Conservation (phyloP, 2,329 filamentous ascomycete genomes). For the Hirsutella thompsonii region DNA sequence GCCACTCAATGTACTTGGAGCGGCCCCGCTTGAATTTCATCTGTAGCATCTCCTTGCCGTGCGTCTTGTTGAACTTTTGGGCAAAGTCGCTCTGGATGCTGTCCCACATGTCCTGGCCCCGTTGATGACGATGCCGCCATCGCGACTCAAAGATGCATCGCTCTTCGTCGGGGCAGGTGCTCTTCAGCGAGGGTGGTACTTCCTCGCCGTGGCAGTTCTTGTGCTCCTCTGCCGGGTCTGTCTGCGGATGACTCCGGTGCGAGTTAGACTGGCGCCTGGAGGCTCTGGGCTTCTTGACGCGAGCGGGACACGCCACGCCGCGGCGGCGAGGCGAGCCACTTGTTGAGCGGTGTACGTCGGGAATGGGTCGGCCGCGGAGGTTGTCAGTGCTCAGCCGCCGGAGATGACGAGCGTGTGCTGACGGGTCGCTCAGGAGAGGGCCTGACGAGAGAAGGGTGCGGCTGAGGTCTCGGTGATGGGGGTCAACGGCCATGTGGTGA, state of each 20-base stretch:
- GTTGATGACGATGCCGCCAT: conserved; percentile 28
- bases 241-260: conserved; percentile 4
- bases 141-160: conserved; percentile 36
- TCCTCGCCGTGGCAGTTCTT: conserved; percentile 21
- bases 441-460: conserved; percentile 3
- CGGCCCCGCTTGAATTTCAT: conserved; percentile 42
- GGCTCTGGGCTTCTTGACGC: conserved; percentile 14
- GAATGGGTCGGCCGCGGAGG: conserved; percentile 1
- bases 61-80: conserved; percentile 18
- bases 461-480: conserved; percentile 13
- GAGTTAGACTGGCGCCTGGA: conserved; percentile 5
- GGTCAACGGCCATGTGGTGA: conserved; percentile 11
- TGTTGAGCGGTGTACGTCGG: conserved; percentile 8
- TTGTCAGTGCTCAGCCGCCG: conserved; percentile 13
- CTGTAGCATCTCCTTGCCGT: conserved; percentile 37
- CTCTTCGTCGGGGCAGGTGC: conserved; percentile 32
- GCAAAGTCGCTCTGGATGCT: conserved; percentile 32
- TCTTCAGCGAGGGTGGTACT: conserved; percentile 25
- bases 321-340: conserved; percentile 16
- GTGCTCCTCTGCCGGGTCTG: conserved; percentile 16
- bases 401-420: conserved; percentile 9
- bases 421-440: conserved; percentile 12
- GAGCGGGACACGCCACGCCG: conserved; percentile 8
- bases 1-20: conserved; percentile 35
- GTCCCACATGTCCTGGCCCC: conserved; percentile 47